These are phyloP conservation scores for Fraxinus quadrangulata DNA, from an alignment of 257 asterid genomes.

Conservation along the genomic window DNA sequence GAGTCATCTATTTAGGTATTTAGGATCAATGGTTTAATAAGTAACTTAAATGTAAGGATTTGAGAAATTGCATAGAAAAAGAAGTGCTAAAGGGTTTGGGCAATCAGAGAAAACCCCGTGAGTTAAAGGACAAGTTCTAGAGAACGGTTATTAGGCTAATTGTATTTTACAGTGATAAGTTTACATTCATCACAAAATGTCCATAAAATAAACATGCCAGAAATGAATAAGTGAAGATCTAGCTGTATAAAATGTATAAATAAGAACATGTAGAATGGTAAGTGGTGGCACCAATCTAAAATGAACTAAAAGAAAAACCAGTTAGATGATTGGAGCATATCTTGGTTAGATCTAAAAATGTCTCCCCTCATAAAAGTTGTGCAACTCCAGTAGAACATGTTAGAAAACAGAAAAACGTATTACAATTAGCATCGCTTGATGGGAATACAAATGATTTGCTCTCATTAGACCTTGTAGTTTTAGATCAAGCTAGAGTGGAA, in stretches of 20 bases:
- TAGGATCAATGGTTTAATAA: neutral
- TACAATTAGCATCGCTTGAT: neutral
- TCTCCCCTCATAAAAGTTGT: neutral
- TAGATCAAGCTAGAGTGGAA: neutral
- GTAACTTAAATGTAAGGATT: neutral
- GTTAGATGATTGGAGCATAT: neutral
- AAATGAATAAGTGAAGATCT: neutral
- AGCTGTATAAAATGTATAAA: neutral
- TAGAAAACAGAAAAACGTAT: neutral
- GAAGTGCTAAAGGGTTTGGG: neutral
- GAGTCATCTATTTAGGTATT: neutral
- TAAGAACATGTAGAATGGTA: neutral
- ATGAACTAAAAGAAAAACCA: neutral
- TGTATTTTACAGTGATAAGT: neutral
- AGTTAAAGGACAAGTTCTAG: neutral
- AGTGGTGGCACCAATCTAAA: neutral
- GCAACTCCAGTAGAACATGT: neutral
- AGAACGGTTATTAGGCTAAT: neutral
- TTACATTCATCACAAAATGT: neutral
- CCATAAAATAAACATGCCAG: neutral
- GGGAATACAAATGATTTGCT: neutral
- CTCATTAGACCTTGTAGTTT: neutral
- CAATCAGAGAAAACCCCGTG: neutral
- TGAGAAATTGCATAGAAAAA: neutral
- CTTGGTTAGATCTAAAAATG: neutral